Evolutionary conservation across 257 asterid genomes (phyloP).

Genomic region (Cruciata laevipes): DNA sequence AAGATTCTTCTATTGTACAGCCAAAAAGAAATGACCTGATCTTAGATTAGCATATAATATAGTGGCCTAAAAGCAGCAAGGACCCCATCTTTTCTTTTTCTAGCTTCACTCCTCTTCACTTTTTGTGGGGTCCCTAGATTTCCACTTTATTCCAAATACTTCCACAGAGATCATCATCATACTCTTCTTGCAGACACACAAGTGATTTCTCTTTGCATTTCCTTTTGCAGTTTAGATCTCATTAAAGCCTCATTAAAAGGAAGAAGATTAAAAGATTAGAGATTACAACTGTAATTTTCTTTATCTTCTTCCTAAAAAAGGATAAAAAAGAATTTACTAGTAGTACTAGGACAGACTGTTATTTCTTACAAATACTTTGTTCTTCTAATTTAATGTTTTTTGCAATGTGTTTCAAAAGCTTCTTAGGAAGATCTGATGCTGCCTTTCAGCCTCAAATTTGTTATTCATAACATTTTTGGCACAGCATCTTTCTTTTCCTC

Average conservation of each 20-base stretch:
- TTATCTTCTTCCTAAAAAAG: not conserved
- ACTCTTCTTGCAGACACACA: constrained; percentile 6
- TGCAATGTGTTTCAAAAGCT: not conserved
- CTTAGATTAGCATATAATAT: not conserved
- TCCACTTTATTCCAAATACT: constrained; percentile 78
- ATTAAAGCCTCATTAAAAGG: too few species aligned
- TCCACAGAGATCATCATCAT: constrained; percentile 23
- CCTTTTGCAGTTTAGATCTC: not conserved
- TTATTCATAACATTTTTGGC: constrained; percentile 16
- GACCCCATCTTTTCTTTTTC: constrained; percentile 2
- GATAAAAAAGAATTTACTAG: not conserved
- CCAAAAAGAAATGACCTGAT: constrained; percentile 2
- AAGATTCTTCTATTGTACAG: not conserved
- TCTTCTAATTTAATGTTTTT: too few species aligned
- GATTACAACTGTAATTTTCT: not conserved
- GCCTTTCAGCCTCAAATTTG: constrained; percentile 25
- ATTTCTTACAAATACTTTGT: too few species aligned
- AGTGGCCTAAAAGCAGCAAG: constrained; percentile 15
- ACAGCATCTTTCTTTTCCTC: constrained; percentile 25
- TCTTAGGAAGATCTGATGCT: not conserved
- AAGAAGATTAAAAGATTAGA: constrained; percentile 9
- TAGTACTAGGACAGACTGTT: too few species aligned
- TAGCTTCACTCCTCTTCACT: constrained; percentile 58
- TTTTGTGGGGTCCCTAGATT: constrained; percentile 51
- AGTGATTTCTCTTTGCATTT: not conserved